Percentiles rank a stretch among this genome's conserved stretches.
Evolutionary conservation across 2,329 filamentous ascomycete genomes (phyloP).

Genomic region (Penicillium brevicompactum): DNA sequence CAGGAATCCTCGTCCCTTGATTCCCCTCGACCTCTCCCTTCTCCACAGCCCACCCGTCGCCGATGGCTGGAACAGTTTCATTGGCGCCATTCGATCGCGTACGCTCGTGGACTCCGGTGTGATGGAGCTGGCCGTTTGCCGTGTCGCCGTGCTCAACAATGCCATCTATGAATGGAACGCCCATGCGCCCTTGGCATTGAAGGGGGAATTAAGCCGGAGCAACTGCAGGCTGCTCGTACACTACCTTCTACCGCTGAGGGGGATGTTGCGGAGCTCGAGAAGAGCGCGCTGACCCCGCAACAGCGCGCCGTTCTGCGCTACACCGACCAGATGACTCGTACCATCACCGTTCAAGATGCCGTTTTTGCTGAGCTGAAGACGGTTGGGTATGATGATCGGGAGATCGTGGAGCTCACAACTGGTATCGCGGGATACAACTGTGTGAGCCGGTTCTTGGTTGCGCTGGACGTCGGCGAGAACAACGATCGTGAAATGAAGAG

Average conservation of each 20-base stretch:
- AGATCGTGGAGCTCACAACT: slow-evolving; percentile 81
- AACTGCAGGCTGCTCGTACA: slow-evolving; percentile 55
- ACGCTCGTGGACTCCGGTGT: slow-evolving; percentile 53
- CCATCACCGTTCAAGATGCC: slow-evolving; percentile 67
- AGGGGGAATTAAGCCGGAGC: slow-evolving; percentile 36
- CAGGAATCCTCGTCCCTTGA: slow-evolving; percentile 65
- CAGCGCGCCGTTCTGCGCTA: slow-evolving; percentile 72
- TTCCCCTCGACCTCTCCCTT: slow-evolving; percentile 73
- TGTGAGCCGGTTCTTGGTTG: slow-evolving; percentile 82
- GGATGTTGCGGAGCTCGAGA: slow-evolving; percentile 33
- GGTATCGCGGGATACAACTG: slow-evolving; percentile 90
- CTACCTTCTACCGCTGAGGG: slow-evolving; percentile 52
- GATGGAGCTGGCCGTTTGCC: slow-evolving; percentile 76
- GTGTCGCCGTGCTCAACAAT: slow-evolving; percentile 75
- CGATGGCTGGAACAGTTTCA: slow-evolving; percentile 66
- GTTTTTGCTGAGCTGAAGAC: slow-evolving; percentile 64
- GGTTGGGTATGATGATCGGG: slow-evolving; percentile 66
- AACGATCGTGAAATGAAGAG: slow-evolving; percentile 62
- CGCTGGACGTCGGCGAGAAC: slow-evolving; percentile 65
- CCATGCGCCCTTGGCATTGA: slow-evolving; percentile 67
- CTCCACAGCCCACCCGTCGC: slow-evolving; percentile 74
- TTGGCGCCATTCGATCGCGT: slow-evolving; percentile 56
- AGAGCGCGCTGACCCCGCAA: slow-evolving; percentile 53
- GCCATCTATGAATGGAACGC: slow-evolving; percentile 86
- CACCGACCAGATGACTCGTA: slow-evolving; percentile 79